Evolutionary conservation across 202 grass and related monocot species (phyloP).

Genomic region (Brachypodium distachyon): DNA sequence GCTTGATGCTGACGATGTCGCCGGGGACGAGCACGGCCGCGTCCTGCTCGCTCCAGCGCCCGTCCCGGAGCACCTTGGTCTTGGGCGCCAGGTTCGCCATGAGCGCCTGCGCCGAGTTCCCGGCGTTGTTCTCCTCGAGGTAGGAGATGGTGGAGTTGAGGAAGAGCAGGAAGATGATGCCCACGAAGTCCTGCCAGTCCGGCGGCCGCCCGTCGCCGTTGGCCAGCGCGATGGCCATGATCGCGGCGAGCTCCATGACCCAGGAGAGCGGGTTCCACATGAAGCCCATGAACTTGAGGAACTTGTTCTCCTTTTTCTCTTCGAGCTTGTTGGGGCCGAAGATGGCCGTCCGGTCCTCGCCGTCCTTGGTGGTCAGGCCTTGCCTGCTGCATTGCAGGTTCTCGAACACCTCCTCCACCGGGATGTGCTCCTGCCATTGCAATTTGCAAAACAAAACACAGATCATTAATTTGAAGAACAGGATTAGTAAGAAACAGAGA

Average conservation of each 20-base stretch:
- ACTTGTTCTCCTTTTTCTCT: slow-evolving; percentile 81
- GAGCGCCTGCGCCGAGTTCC: slow-evolving; percentile 73
- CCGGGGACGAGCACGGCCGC: slow-evolving; percentile 61
- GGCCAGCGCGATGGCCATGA: slow-evolving; percentile 77
- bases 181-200: slow-evolving; percentile 96
- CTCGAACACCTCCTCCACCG: slow-evolving; percentile 81
- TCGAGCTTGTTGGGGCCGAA: slow-evolving; percentile 87
- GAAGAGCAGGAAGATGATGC: slow-evolving; percentile 57
- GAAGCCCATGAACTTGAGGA: slow-evolving; percentile 86
- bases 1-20: slow-evolving; percentile 78
- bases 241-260: slow-evolving; percentile 91
- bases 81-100: slow-evolving; percentile 82
- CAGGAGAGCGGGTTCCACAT: slow-evolving; percentile 99
- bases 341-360: slow-evolving; percentile 29
- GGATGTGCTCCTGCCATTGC: slow-evolving; percentile 54
- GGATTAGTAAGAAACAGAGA: no score
- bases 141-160: slow-evolving; percentile 85
- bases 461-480: no score
- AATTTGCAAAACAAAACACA: no score
- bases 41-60: slow-evolving; percentile 60
- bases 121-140: slow-evolving; percentile 72
- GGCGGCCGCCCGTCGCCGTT: slow-evolving; percentile 61
- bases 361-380: slow-evolving; percentile 51
- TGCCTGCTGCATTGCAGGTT: slow-evolving; percentile 41
- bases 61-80: slow-evolving; percentile 75